Percentiles rank a stretch among this genome's conserved stretches.
phyloP scores from a whole-genome alignment of 768 basidiomycete species.

The Pulveroboletus sp. region DNA sequence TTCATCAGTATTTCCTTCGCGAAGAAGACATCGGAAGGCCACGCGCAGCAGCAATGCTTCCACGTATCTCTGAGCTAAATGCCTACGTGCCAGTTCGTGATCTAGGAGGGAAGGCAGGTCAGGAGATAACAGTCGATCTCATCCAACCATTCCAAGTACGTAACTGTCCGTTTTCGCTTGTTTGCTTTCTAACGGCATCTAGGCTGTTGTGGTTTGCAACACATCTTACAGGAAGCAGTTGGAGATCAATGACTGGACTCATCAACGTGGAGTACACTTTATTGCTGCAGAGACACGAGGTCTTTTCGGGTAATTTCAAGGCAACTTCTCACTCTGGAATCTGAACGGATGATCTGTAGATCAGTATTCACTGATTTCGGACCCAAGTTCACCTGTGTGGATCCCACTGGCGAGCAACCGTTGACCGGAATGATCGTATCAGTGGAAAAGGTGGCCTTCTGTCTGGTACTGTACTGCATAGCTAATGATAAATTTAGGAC shows the following conservation, averaged over 20 bases:
- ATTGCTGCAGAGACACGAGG: constrained; percentile 89
- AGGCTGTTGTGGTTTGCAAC: constrained; percentile 90
- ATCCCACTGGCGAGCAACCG: constrained; percentile 96
- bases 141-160: constrained; percentile 86
- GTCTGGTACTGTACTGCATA: background rate
- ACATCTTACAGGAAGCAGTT: constrained; percentile 75
- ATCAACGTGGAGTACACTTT: constrained; percentile 84
- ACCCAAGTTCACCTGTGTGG: constrained; percentile 88
- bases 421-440: constrained; percentile 94
- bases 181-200: constrained; percentile 8
- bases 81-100: constrained; percentile 91
- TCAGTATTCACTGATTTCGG: constrained; percentile 98
- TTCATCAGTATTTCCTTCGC: constrained; percentile 85
- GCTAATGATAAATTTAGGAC: constrained; percentile 43
- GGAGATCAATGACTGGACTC: constrained; percentile 95
- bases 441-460: constrained; percentile 65
- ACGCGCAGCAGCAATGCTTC: constrained; percentile 78
- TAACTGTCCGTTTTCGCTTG: background rate
- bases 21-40: constrained; percentile 83
- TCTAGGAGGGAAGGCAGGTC: constrained; percentile 72
- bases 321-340: background rate
- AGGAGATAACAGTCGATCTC: constrained; percentile 74
- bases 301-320: constrained; percentile 75
- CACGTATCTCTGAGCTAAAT: constrained; percentile 92
- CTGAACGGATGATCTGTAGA: constrained; percentile 37